A percentile compares a stretch with the other conserved stretches of the same genome.
phyloP scores from a whole-genome alignment of 371 early-diverging fungal genomes.

The Apophysomyces elegans region DNA sequence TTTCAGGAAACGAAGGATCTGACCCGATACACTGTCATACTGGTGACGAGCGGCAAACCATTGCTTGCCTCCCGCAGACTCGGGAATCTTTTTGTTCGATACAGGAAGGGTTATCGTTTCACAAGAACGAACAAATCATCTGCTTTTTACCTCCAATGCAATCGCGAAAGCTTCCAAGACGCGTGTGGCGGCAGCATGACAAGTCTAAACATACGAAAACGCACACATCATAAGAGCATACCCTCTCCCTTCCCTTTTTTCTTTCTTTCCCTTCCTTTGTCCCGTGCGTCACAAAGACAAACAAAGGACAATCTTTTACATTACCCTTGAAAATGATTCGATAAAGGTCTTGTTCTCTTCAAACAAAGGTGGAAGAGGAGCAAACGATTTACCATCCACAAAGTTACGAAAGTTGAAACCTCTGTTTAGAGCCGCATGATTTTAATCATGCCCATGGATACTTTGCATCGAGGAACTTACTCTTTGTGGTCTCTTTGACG shows the following conservation, averaged over 20 bases:
- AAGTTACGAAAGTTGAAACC: conserved; percentile 63
- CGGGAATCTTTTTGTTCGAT: conserved; percentile 44
- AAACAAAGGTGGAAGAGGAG: conserved; percentile 43
- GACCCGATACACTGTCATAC: conserved; percentile 52
- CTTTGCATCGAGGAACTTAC: conserved; percentile 32
- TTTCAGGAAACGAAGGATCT: conserved; percentile 61
- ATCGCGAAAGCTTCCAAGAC: conserved; percentile 65
- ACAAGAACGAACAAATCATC: neutral
- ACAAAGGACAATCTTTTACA: too few species aligned
- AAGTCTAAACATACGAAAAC: conserved; percentile 30
- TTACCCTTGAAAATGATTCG: conserved; percentile 44
- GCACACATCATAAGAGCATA: neutral
- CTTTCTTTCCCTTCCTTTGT: conserved; percentile 4
- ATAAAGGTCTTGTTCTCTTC: conserved; percentile 31
- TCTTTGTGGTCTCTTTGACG: conserved; percentile 68
- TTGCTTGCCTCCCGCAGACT: conserved; percentile 54
- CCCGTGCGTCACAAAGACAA: too few species aligned
- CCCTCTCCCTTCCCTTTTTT: conserved; percentile 5
- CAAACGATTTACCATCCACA: conserved; percentile 43
- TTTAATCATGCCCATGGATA: too few species aligned
- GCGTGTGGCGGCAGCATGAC: conserved; percentile 50
- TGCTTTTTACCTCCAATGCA: conserved; percentile 47
- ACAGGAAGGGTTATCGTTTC: too few species aligned
- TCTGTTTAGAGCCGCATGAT: conserved; percentile 25
- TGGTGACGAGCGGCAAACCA: conserved; percentile 59